Evolutionary conservation across 805 yeast genomes (phyloP).

Genomic region (Starmerella potacharoeniae): DNA sequence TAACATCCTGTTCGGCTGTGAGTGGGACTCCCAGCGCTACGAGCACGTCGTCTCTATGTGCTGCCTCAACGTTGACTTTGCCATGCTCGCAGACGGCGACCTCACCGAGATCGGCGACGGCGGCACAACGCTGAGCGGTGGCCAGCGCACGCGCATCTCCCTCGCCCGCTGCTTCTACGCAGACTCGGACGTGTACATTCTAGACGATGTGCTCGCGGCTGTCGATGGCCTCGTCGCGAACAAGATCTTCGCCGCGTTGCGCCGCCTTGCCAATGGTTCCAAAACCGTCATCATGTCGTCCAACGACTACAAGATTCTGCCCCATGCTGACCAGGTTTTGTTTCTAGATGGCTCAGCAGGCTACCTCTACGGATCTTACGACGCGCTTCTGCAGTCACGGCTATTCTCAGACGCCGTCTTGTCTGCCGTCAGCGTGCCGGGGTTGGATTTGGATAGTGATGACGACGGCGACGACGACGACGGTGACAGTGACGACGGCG

Average conservation of each 20-base stretch:
- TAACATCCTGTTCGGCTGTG: conserved; percentile 69
- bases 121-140: conserved; percentile 87
- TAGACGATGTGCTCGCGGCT: conserved; percentile 88
- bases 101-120: conserved; percentile 86
- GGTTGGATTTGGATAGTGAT: neutral
- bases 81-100: conserved; percentile 72
- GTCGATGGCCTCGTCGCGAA: conserved; percentile 90
- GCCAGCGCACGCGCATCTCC: conserved; percentile 85
- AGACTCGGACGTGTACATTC: conserved; percentile 72
- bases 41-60: conserved; percentile 48
- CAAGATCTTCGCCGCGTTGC: conserved; percentile 62
- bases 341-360: conserved; percentile 49
- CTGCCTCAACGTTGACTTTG: conserved; percentile 64
- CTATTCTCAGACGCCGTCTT: neutral
- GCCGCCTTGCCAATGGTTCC: conserved; percentile 50
- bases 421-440: conserved; percentile 6
- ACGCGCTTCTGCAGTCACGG: conserved; percentile 34
- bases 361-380: conserved; percentile 47
- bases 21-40: conserved; percentile 64
- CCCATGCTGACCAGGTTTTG: conserved; percentile 54
- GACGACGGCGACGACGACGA: neutral
- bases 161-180: conserved; percentile 89
- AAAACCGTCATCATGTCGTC: conserved; percentile 70
- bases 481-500: neutral
- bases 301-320: conserved; percentile 63